phyloP scores from a whole-genome alignment of 352 stramenopile genomes.

The Saprolegnia diclina region DNA sequence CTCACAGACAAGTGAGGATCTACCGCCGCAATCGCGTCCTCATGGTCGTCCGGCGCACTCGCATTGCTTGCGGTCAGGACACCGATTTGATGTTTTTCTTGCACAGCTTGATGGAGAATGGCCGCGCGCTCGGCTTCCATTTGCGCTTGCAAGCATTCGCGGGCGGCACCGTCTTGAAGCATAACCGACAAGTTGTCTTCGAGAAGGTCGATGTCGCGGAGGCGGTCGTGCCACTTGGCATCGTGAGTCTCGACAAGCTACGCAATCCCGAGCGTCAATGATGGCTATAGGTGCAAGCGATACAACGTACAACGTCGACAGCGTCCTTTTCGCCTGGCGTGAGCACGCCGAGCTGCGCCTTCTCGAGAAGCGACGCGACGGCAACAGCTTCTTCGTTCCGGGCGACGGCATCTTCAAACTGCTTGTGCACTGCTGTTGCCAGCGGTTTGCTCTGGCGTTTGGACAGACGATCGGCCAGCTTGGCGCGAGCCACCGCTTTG shows the following conservation, averaged over 20 bases:
- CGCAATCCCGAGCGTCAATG: neutral
- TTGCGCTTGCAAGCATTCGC: neutral
- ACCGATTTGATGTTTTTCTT: neutral
- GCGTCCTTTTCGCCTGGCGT: neutral
- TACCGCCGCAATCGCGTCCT: neutral
- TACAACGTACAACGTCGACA: neutral
- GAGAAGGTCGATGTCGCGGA: neutral
- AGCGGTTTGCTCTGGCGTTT: neutral
- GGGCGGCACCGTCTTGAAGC: neutral
- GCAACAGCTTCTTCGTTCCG: conserved; percentile 3
- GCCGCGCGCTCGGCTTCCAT: neutral
- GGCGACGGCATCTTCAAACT: neutral
- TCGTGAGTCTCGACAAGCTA: conserved; percentile 5
- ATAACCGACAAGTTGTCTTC: neutral
- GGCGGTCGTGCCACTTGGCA: neutral
- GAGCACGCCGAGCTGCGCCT: neutral
- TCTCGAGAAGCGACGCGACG: conserved; percentile 8
- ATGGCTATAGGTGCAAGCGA: neutral
- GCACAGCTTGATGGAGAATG: neutral
- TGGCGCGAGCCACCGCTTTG: neutral
- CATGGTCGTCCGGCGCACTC: neutral
- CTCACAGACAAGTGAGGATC: too few species aligned
- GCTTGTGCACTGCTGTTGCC: neutral
- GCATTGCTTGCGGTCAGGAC: neutral
- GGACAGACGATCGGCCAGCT: conserved; percentile 7